Percentiles rank a stretch among this genome's conserved stretches.
phyloP scores from a whole-genome alignment of 225 moss, liverwort and hornwort species.

The Asterella californica region DNA sequence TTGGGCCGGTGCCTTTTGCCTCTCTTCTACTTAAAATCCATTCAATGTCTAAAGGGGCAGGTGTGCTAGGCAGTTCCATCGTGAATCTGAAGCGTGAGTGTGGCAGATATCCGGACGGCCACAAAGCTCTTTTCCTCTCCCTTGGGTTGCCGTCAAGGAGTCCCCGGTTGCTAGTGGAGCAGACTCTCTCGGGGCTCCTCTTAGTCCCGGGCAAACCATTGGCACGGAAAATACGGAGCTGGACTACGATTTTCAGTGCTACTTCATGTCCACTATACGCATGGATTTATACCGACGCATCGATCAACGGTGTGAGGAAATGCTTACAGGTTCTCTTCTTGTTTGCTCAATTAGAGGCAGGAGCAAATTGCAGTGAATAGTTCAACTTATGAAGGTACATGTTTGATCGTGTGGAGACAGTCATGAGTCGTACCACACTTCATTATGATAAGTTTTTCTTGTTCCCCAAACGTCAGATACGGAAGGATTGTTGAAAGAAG shows the following conservation, averaged over 20 bases:
- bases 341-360: neutral
- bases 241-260: constrained; percentile 85
- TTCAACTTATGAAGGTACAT: too few species aligned
- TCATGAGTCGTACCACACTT: neutral
- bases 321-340: constrained; percentile 59
- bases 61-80: neutral
- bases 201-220: constrained; percentile 25
- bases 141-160: constrained; percentile 49
- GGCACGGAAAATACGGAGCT: constrained; percentile 44
- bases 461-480: constrained; percentile 46
- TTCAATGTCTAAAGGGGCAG: neutral
- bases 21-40: neutral
- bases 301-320: constrained; percentile 80
- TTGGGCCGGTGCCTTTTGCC: neutral
- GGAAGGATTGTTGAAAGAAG: constrained; percentile 64
- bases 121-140: constrained; percentile 59
- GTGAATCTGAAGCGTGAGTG: constrained; percentile 12
- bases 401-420: neutral
- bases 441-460: neutral
- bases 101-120: constrained; percentile 69
- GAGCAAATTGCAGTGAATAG: too few species aligned
- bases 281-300: constrained; percentile 73
- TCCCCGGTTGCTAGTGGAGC: neutral
- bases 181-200: neutral
- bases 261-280: constrained; percentile 66